phyloP scores from a whole-genome alignment of 176 grass and related monocot species.

The Ananas comosus region DNA sequence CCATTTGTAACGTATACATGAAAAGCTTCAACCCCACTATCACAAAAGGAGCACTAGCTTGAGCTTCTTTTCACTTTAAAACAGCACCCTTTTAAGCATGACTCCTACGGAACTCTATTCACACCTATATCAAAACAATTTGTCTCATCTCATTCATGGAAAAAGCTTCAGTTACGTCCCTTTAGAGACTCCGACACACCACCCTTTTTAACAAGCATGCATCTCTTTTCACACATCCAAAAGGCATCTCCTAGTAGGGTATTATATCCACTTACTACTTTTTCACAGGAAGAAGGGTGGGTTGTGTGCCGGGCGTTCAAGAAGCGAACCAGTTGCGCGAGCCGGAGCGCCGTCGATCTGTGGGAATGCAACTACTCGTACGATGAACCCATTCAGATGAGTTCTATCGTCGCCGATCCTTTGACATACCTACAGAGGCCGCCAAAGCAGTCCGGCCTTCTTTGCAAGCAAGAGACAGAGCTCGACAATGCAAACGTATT shows the following conservation, averaged over 20 bases:
- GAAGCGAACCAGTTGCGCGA: slow-evolving; percentile 54
- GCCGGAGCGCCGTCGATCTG: slow-evolving; percentile 37
- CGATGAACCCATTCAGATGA: slow-evolving; percentile 26
- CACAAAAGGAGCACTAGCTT: background rate
- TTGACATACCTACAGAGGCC: slow-evolving; percentile 25
- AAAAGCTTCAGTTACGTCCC: background rate
- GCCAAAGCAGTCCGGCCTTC: slow-evolving; percentile 4
- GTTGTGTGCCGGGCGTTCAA: slow-evolving; percentile 94
- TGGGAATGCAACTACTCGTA: slow-evolving; percentile 55
- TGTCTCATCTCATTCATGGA: background rate
- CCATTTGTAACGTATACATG: background rate
- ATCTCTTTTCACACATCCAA: background rate
- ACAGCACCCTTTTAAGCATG: background rate
- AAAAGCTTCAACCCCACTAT: slow-evolving; percentile 6
- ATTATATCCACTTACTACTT: background rate
- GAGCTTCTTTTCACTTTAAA: background rate
- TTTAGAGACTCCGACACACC: background rate
- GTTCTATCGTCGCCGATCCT: slow-evolving; percentile 5
- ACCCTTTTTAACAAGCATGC: background rate
- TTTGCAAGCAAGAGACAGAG: slow-evolving; percentile 38
- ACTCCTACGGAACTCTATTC: background rate
- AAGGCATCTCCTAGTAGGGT: background rate
- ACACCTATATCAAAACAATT: background rate
- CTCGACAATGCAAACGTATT: slow-evolving; percentile 31
- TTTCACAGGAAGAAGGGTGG: slow-evolving; percentile 93